These are phyloP conservation scores for Aspergillus transmontanensis DNA, from an alignment of 2,329 filamentous ascomycete species.

Conservation along the genomic window DNA sequence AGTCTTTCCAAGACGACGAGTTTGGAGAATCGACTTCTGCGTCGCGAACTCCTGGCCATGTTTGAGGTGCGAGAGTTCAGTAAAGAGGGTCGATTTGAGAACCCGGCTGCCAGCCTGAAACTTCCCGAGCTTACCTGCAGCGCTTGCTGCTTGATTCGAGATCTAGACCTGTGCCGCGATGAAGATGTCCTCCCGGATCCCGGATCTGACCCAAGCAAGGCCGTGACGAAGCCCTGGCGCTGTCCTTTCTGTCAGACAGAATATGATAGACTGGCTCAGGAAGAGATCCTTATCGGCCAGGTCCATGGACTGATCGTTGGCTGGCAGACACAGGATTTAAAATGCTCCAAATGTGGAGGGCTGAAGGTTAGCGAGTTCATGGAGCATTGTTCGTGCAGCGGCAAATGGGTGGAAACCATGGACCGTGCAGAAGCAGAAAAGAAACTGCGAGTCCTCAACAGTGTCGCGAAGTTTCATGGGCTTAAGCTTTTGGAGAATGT, in stretches of 20 bases:
- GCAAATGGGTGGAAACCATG: constrained; percentile 76
- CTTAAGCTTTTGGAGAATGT: constrained; percentile 79
- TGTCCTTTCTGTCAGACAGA: constrained; percentile 76
- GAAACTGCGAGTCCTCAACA: constrained; percentile 69
- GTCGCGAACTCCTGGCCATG: constrained; percentile 83
- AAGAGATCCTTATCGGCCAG: constrained; percentile 77
- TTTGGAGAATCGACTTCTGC: constrained; percentile 81
- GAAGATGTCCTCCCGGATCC: constrained; percentile 70
- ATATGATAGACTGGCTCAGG: constrained; percentile 77
- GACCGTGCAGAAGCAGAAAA: constrained; percentile 66
- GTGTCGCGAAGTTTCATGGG: constrained; percentile 76
- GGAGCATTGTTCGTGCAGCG: constrained; percentile 94
- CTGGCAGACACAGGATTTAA: constrained; percentile 89
- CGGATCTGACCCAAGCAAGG: constrained; percentile 31
- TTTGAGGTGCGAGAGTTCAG: constrained; percentile 97
- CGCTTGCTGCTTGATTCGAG: constrained; percentile 84
- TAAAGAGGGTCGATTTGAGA: constrained; percentile 81
- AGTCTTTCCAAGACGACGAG: constrained; percentile 88
- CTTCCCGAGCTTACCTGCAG: constrained; percentile 80
- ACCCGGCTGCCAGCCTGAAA: constrained; percentile 75
- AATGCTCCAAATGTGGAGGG: constrained; percentile 70
- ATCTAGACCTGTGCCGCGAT: constrained; percentile 91
- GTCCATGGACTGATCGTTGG: constrained; percentile 74
- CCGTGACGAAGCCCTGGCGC: constrained; percentile 61
- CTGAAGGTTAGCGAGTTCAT: constrained; percentile 88